Evolutionary conservation across 2,329 filamentous ascomycete species (phyloP), one percentile per base, ranked within the genome.

Genomic region (Lecanicillium sp.): DNA sequence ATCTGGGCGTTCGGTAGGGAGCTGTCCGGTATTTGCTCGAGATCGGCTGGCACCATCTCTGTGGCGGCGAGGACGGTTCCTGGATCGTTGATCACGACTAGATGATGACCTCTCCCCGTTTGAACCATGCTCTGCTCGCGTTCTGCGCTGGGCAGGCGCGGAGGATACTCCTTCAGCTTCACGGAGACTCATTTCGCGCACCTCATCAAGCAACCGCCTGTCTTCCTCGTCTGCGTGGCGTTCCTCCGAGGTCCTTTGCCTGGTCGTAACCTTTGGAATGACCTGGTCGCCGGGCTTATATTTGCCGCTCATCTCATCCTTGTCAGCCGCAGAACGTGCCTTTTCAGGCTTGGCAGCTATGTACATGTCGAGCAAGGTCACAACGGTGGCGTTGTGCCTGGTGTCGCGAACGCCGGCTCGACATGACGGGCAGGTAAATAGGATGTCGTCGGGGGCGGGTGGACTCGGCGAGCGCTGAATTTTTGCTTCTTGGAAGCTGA

Each of bases 391-490:
- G 74, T 97, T 94, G 54, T 87, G 87, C 56, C 81, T 80, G 31
- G 90, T 95, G 52, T 84, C 86, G 46, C 89, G 81, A 44, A 98
- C 90, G 11, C 73, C 64, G 33, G 88, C 86, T 48, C 92, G 86
- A 64, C 92, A 98, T 64, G 87, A 84, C 29, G 92, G 92, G 65
- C 92, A 98, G 33, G 88, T 96, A 59, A 87, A 94, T 55, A 74
- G 56, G 46, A 63, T 50, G 52, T 68, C 44, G 51, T 72, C 54
- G 49, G 71, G 55, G 38, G 67, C 49, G 46, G 77, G 69, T 30
- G 69, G 65, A 10, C 63, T 63, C 11, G 71, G 72, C 3, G 65
- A 62, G 42, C 60, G 65, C 46, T 72, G 74, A 31, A 73, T 74
- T 12, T 71, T 69, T 20, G 71, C 68, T 28, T 81, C 80, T 59